phyloP scores from a whole-genome alignment of 345 rosid genomes.

The Turritis glabra region DNA sequence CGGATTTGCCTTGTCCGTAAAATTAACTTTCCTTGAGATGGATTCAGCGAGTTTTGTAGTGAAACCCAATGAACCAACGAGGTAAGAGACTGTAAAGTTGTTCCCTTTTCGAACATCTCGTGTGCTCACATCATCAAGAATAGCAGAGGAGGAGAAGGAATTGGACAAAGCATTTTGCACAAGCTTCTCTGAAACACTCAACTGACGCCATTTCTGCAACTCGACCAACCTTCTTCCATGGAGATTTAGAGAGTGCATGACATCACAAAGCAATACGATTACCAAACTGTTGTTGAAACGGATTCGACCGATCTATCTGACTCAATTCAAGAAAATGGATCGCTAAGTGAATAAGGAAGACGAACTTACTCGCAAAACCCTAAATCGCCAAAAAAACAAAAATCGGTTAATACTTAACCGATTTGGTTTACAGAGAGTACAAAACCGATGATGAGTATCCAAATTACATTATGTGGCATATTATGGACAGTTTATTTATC shows the following conservation, averaged over 20 bases:
- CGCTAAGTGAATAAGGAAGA: not conserved
- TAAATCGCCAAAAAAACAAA: not conserved
- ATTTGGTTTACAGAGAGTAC: not conserved
- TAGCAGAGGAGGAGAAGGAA: not conserved
- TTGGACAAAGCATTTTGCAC: not conserved
- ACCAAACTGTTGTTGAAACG: not conserved
- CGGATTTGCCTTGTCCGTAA: not conserved
- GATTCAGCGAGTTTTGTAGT: conserved; percentile 8
- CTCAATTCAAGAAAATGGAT: not conserved
- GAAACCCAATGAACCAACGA: conserved; percentile 30
- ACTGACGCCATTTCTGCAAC: not conserved
- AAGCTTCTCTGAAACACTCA: not conserved
- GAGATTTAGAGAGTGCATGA: not conserved
- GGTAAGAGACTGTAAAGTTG: conserved; percentile 14
- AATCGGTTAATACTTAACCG: not conserved
- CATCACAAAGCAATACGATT: too few relatives aligned
- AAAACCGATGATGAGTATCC: not conserved
- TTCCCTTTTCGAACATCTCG: not conserved
- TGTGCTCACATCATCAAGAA: not conserved
- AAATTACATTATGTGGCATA: not conserved
- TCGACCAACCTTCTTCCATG: conserved; percentile 4
- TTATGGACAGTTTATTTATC: not conserved
- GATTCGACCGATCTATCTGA: not conserved
- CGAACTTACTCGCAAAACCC: not conserved
- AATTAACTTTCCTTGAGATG: not conserved